A percentile compares a stretch with the other conserved stretches of the same genome.
Conservation (phyloP, 371 early-diverging fungal genomes). For the Rhizomucor pusillus region DNA sequence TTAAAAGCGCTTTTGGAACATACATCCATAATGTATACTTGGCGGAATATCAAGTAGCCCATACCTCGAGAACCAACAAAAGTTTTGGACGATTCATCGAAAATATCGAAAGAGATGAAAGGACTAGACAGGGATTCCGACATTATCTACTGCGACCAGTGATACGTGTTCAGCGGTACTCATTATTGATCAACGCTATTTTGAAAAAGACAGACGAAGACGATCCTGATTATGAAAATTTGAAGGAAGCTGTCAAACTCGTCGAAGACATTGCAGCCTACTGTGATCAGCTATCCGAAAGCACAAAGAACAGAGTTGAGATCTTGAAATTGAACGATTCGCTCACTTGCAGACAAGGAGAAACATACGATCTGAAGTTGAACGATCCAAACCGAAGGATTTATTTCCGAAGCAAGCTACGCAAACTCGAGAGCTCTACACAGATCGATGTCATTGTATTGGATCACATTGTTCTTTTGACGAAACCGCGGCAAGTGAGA, state of each 20-base stretch:
- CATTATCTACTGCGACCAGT: conserved; percentile 54
- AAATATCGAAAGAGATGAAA: not conserved
- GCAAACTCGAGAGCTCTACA: conserved; percentile 57
- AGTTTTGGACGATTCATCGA: conserved; percentile 39
- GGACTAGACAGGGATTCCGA: conserved; percentile 35
- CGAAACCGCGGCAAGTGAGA: conserved; percentile 49
- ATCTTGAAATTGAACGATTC: conserved; percentile 15
- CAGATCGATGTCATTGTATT: conserved; percentile 71
- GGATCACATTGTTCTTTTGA: conserved; percentile 78
- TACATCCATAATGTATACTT: conserved; percentile 81
- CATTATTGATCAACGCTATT: conserved; percentile 72
- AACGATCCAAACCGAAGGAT: conserved; percentile 63
- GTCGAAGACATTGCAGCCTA: conserved; percentile 10
- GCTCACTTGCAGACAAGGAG: conserved; percentile 36
- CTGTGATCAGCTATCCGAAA: conserved; percentile 21
- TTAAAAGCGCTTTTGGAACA: conserved; percentile 67
- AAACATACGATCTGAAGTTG: conserved; percentile 62
- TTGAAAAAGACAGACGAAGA: conserved; percentile 72
- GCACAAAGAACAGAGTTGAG: conserved; percentile 11
- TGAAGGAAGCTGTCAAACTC: conserved; percentile 62
- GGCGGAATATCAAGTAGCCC: conserved; percentile 64
- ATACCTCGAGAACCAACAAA: conserved; percentile 50
- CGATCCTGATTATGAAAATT: conserved; percentile 69
- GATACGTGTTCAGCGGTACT: conserved; percentile 79
- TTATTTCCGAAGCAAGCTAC: conserved; percentile 72